phyloP scores from a whole-genome alignment of 2,329 filamentous ascomycete genomes.

The Ascochyta viciae-villosae region DNA sequence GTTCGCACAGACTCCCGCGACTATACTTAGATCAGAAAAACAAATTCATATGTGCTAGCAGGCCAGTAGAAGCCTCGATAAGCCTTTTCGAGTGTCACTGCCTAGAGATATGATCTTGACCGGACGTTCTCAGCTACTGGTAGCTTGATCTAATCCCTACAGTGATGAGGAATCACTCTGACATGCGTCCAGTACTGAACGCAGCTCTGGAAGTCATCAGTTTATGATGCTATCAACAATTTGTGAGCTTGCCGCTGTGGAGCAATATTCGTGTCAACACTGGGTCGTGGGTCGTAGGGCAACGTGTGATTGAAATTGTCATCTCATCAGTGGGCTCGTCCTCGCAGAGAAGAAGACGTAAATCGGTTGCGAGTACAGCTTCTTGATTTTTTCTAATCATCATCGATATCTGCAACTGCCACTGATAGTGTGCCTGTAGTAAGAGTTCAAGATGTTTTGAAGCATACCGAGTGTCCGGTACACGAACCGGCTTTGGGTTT shows the following conservation, averaged over 20 bases:
- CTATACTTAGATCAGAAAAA: not conserved
- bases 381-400: not conserved
- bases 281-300: not conserved
- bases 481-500: not conserved
- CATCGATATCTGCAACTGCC: not conserved
- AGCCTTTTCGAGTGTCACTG: not conserved
- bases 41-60: not conserved
- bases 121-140: not conserved
- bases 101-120: not conserved
- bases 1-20: not conserved
- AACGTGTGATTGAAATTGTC: too few relatives aligned
- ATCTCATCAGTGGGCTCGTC: not conserved
- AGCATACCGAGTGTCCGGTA: not conserved
- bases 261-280: not conserved
- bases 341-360: not conserved
- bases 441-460: not conserved
- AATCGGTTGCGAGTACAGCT: not conserved
- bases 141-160: not conserved
- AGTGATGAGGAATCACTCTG: not conserved
- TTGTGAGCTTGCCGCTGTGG: not conserved
- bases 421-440: not conserved
- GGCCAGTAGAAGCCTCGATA: not conserved
- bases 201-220: too few relatives aligned
- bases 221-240: not conserved
- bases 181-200: not conserved